Percentiles rank a stretch among this genome's conserved stretches.
phyloP scores from a whole-genome alignment of 2,329 filamentous ascomycete species.

The Curvularia eragrostidis region DNA sequence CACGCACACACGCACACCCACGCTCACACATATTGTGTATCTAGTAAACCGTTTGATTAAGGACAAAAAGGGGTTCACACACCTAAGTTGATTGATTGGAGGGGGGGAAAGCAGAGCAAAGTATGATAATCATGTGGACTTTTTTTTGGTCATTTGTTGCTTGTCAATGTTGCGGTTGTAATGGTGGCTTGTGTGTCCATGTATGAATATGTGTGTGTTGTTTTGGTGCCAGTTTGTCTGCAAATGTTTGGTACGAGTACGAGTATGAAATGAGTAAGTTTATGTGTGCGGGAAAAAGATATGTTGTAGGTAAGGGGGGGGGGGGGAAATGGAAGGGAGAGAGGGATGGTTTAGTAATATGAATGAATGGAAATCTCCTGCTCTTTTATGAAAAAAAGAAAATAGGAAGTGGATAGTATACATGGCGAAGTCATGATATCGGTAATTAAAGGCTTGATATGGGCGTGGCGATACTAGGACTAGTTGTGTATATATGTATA shows the following conservation, averaged over 20 bases:
- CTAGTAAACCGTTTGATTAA: conserved; percentile 10
- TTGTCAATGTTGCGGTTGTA: too few relatives aligned
- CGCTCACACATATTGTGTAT: conserved; percentile 14
- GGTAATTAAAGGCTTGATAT: too few relatives aligned
- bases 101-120: too few relatives aligned
- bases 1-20: too few relatives aligned
- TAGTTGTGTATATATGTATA: too few relatives aligned
- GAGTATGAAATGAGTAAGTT: background rate
- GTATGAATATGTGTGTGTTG: background rate
- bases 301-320: background rate
- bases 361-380: background rate
- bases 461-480: too few relatives aligned
- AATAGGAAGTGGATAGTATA: too few relatives aligned
- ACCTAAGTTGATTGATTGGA: background rate
- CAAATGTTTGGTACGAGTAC: background rate
- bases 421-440: too few relatives aligned
- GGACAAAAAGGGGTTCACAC: too few relatives aligned
- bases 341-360: background rate
- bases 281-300: background rate
- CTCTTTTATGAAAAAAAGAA: background rate
- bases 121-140: conserved; percentile 2
- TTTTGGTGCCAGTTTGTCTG: background rate
- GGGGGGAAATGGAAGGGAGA: background rate
- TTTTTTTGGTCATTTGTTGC: too few relatives aligned
- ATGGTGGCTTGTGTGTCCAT: background rate